Conservation (phyloP, 2,329 filamentous ascomycete genomes). For the Alternaria brassicicola region DNA sequence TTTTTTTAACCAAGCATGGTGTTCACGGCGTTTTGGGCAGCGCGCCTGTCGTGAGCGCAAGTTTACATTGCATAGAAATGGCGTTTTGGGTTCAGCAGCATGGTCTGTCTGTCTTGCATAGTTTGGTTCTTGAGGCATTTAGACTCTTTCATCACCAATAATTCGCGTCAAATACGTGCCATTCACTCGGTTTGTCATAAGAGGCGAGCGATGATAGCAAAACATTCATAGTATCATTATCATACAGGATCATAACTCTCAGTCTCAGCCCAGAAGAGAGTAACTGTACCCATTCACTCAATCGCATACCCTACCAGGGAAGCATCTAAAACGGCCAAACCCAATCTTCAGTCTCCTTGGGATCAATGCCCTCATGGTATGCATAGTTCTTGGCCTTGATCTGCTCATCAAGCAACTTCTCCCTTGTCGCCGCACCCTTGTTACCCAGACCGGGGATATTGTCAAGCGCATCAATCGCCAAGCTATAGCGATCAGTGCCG, state of each 20-base stretch:
- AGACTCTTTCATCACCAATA: neutral
- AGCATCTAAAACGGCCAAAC: slow-evolving; percentile 61
- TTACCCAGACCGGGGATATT: slow-evolving; percentile 67
- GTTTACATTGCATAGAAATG: slow-evolving; percentile 1
- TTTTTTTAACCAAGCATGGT: slow-evolving; percentile 22
- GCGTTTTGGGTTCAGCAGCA: neutral
- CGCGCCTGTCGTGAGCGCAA: neutral
- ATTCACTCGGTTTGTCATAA: neutral
- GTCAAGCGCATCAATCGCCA: slow-evolving; percentile 79
- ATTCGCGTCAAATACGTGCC: neutral
- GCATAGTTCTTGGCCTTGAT: slow-evolving; percentile 68
- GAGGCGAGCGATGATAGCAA: neutral
- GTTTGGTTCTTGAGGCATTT: neutral
- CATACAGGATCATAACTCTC: neutral
- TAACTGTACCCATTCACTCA: neutral
- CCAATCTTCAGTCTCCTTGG: slow-evolving; percentile 69
- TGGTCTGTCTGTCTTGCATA: neutral
- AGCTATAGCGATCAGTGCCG: slow-evolving; percentile 75
- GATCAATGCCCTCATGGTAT: slow-evolving; percentile 72
- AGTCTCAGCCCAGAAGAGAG: neutral
- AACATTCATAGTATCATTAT: neutral
- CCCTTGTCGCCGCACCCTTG: slow-evolving; percentile 65
- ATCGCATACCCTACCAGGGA: neutral
- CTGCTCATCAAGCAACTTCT: slow-evolving; percentile 69
- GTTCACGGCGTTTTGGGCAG: slow-evolving; percentile 17